These are phyloP conservation scores for Septoria petroselini DNA, from an alignment of 2,329 filamentous ascomycete genomes.

Conservation along the genomic window DNA sequence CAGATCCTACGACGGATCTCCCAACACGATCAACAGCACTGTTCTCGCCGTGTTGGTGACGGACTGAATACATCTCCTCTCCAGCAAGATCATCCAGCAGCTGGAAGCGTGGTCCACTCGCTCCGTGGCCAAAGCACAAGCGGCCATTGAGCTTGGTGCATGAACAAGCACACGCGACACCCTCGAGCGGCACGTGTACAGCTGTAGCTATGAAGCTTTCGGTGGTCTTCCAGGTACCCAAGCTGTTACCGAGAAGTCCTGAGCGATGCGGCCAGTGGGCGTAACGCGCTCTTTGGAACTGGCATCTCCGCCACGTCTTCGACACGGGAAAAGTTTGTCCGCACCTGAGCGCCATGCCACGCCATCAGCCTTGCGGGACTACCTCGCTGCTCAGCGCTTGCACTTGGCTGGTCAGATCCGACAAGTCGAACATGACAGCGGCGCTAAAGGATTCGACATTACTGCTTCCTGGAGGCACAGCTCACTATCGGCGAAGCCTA, in stretches of 20 bases:
- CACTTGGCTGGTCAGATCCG: too few species aligned
- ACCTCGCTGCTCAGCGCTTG: too few species aligned
- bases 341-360: too few species aligned
- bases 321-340: too few species aligned
- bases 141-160: too few species aligned
- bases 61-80: too few species aligned
- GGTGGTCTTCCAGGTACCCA: neutral
- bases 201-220: neutral
- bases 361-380: too few species aligned
- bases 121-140: too few species aligned
- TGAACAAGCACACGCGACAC: neutral
- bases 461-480: neutral
- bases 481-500: too few species aligned
- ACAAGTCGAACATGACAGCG: neutral
- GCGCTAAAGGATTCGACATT: neutral
- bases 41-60: neutral
- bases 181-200: neutral
- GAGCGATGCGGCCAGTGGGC: neutral
- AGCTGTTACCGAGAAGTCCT: neutral
- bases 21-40: neutral
- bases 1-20: neutral
- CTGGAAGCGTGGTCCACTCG: too few species aligned
- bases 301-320: neutral
- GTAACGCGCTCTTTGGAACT: neutral
- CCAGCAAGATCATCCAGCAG: too few species aligned